Evolutionary conservation across 139 green algal species (phyloP).

Genomic region (Coelastrella sp.): DNA sequence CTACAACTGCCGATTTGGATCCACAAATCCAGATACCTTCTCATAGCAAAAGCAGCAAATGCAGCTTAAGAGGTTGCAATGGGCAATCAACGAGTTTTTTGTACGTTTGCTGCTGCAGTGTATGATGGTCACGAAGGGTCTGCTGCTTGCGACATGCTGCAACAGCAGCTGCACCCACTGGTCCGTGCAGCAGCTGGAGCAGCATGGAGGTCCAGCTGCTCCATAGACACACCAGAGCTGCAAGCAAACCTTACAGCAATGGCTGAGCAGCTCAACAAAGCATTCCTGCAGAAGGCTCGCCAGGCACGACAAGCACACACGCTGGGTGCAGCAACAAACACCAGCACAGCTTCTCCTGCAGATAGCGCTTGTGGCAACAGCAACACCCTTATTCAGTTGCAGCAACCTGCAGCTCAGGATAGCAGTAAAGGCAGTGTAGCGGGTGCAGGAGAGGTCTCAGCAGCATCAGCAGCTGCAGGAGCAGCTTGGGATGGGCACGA

Average conservation of each 20-base stretch:
- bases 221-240: background rate
- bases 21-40: too few relatives aligned
- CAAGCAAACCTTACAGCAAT: background rate
- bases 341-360: too few relatives aligned
- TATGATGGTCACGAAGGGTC: slow-evolving; percentile 46
- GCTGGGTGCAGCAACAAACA: background rate
- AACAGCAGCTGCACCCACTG: slow-evolving; percentile 14
- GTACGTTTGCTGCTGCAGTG: slow-evolving; percentile 33
- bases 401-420: too few relatives aligned
- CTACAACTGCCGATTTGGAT: too few relatives aligned
- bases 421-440: too few relatives aligned
- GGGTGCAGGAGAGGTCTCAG: too few relatives aligned
- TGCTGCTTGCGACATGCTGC: slow-evolving; percentile 27
- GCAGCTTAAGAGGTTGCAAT: too few relatives aligned
- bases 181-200: background rate
- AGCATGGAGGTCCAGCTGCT: slow-evolving; percentile 13
- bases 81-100: too few relatives aligned
- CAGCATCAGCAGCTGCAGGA: background rate
- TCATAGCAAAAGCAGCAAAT: too few relatives aligned
- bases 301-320: background rate
- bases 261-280: background rate
- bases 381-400: background rate
- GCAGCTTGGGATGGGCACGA: slow-evolving; percentile 27
- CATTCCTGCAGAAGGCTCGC: background rate
- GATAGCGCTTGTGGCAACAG: background rate